phyloP scores from a whole-genome alignment of 2,329 filamentous ascomycete species.

The Zymoseptoria crescenta region DNA sequence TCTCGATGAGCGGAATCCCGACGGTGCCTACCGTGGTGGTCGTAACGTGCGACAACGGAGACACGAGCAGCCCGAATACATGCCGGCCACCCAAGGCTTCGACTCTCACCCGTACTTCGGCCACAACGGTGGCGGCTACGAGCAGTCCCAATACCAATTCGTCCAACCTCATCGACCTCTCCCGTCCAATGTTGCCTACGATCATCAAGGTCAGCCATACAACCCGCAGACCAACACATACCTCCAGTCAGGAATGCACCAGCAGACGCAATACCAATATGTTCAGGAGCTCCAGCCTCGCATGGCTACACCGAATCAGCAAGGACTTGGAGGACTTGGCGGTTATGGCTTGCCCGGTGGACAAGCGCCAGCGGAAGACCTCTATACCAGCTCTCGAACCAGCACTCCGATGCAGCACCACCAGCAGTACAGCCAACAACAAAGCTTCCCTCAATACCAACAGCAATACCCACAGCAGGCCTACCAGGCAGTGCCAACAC shows the following conservation, averaged over 20 bases:
- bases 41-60: slow-evolving; percentile 21
- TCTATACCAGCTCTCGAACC: slow-evolving; percentile 24
- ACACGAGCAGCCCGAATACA: slow-evolving; percentile 18
- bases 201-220: slow-evolving; percentile 20
- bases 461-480: slow-evolving; percentile 14
- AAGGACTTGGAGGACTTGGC: slow-evolving; percentile 12
- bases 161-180: slow-evolving; percentile 22
- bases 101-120: slow-evolving; percentile 26
- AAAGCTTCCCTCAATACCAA: slow-evolving; percentile 20
- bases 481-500: slow-evolving; percentile 13
- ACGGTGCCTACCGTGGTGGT: slow-evolving; percentile 26
- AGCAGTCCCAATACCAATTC: slow-evolving; percentile 25
- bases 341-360: slow-evolving; percentile 28
- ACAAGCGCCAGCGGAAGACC: slow-evolving; percentile 20
- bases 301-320: slow-evolving; percentile 18
- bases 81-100: slow-evolving; percentile 24
- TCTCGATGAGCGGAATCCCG: slow-evolving; percentile 27
- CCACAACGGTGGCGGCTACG: slow-evolving; percentile 21
- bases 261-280: slow-evolving; percentile 20
- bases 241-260: slow-evolving; percentile 16
- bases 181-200: slow-evolving; percentile 26
- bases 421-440: slow-evolving; percentile 21
- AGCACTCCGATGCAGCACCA: slow-evolving; percentile 26
- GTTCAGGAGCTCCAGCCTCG: slow-evolving; percentile 23
- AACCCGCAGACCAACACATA: slow-evolving; percentile 23